Evolutionary conservation across 768 basidiomycete genomes (phyloP).

Genomic region (Xanthoconium purpureum): DNA sequence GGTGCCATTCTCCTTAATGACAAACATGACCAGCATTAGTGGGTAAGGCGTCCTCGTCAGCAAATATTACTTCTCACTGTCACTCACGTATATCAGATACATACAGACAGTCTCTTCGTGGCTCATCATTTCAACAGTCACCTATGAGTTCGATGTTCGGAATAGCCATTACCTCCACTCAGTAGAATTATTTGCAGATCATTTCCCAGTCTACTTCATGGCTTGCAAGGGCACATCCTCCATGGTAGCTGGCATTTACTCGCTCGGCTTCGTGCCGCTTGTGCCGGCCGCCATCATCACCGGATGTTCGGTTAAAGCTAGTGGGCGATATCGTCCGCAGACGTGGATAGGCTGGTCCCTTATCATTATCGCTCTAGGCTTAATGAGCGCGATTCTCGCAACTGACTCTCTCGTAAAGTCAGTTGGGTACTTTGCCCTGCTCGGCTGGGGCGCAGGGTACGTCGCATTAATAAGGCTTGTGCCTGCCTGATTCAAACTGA

Average conservation of each 20-base stretch:
- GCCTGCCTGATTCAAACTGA: no score
- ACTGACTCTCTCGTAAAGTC: conserved; percentile 23
- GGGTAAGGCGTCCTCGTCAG: conserved; percentile 14
- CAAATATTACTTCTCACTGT: background rate
- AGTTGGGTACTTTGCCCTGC: conserved; percentile 9
- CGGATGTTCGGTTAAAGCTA: conserved; percentile 30
- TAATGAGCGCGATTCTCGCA: conserved; percentile 30
- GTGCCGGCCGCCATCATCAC: conserved; percentile 30
- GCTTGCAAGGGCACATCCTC: conserved; percentile 37
- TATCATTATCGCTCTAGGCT: conserved; percentile 33
- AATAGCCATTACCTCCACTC: background rate
- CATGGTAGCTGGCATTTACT: conserved; percentile 26
- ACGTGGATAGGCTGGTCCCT: conserved; percentile 34
- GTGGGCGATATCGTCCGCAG: conserved; percentile 33
- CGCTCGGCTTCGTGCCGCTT: conserved; percentile 20
- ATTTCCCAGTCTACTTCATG: conserved; percentile 43
- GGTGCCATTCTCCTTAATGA: conserved; percentile 21
- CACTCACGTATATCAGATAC: background rate
- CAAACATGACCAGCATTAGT: conserved; percentile 30
- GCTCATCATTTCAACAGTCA: background rate
- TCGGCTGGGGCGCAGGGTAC: conserved; percentile 1
- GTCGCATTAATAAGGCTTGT: background rate
- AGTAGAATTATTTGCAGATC: background rate
- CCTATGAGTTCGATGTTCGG: conserved; percentile 22
- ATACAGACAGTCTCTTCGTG: background rate